Evolutionary conservation across 768 basidiomycete genomes (phyloP).

Genomic region (Suillus sp.): DNA sequence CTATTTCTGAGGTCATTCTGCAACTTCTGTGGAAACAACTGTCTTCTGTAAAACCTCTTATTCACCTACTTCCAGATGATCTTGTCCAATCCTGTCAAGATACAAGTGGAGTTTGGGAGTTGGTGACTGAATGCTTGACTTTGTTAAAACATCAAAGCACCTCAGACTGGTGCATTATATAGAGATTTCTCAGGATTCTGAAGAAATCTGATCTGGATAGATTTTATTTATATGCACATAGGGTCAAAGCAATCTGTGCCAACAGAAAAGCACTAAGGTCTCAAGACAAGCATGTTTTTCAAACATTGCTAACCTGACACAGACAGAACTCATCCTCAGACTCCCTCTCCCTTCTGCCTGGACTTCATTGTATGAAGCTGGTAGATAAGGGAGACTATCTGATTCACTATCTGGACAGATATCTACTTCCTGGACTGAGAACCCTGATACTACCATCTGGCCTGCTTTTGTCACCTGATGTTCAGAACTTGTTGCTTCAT

Average conservation of each 20-base stretch:
- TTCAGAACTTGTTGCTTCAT: too few species aligned
- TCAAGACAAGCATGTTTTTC: background rate
- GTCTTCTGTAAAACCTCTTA: too few species aligned
- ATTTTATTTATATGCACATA: background rate
- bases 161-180: background rate
- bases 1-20: too few species aligned
- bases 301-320: background rate
- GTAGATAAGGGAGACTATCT: too few species aligned
- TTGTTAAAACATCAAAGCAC: background rate
- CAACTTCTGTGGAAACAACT: too few species aligned
- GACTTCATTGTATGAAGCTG: too few species aligned
- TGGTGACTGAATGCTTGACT: background rate
- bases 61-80: background rate
- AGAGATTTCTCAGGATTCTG: background rate
- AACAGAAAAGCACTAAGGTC: background rate
- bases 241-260: background rate
- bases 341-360: background rate
- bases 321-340: too few species aligned
- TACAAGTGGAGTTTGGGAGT: background rate
- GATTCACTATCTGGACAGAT: too few species aligned
- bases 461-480: too few species aligned
- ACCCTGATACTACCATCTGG: too few species aligned
- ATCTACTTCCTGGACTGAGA: too few species aligned
- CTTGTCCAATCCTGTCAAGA: background rate
- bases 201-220: background rate